phyloP scores from a whole-genome alignment of 768 basidiomycete species.

The Mycena amicta region DNA sequence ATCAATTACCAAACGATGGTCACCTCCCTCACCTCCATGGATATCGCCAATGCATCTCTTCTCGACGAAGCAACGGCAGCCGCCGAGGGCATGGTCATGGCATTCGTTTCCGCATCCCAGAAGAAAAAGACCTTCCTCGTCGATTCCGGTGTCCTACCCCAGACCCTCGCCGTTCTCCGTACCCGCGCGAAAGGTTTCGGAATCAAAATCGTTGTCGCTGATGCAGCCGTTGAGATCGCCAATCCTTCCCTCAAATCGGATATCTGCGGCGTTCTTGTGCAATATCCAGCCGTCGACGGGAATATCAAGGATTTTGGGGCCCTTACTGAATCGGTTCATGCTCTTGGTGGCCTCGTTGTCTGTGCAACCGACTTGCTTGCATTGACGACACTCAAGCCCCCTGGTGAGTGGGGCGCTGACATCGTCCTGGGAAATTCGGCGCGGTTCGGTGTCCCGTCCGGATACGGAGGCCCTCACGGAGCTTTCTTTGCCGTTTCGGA shows the following conservation, averaged over 20 bases:
- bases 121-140: conserved; percentile 86
- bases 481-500: conserved; percentile 97
- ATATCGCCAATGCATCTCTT: conserved; percentile 94
- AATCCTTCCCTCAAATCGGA: conserved; percentile 59
- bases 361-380: conserved; percentile 93
- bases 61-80: conserved; percentile 95
- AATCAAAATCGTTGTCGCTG: conserved; percentile 75
- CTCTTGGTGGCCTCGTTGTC: conserved; percentile 75
- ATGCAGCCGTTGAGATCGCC: conserved; percentile 51
- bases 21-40: conserved; percentile 90
- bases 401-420: conserved; percentile 99
- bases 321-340: conserved; percentile 71
- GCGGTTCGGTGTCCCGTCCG: conserved; percentile 94
- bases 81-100: conserved; percentile 97
- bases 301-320: conserved; percentile 70
- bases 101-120: conserved; percentile 65
- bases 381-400: conserved; percentile 89
- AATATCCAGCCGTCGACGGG: conserved; percentile 94
- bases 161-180: conserved; percentile 86
- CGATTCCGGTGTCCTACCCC: conserved; percentile 80
- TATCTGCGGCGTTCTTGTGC: conserved; percentile 85
- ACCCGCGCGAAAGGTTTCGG: conserved; percentile 95
- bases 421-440: conserved; percentile 94
- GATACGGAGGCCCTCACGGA: conserved; percentile 97
- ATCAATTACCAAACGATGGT: conserved; percentile 98